Percentiles rank a stretch among this genome's conserved stretches.
Evolutionary conservation across 352 stramenopile genomes (phyloP).

Genomic region (Globisporangium paddicum): DNA sequence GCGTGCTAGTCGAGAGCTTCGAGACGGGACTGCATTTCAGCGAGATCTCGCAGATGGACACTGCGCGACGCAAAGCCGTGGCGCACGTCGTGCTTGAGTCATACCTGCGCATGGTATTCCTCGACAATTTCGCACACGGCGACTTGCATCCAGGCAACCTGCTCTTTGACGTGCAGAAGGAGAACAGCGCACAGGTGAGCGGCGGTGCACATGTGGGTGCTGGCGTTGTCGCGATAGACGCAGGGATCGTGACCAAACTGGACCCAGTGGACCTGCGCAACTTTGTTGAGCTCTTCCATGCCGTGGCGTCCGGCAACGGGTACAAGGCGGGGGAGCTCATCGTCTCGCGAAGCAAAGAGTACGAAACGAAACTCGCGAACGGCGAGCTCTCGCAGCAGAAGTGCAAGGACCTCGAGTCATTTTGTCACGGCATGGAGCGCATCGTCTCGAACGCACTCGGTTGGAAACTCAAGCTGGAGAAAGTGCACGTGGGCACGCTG

Average conservation of each 20-base stretch:
- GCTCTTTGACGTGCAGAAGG: slow-evolving; percentile 49
- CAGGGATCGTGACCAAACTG: slow-evolving; percentile 81
- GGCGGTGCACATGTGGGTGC: slow-evolving; percentile 9
- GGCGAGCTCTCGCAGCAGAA: slow-evolving; percentile 36
- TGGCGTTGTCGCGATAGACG: slow-evolving; percentile 75
- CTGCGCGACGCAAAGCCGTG: slow-evolving; percentile 50
- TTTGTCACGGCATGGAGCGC: slow-evolving; percentile 63
- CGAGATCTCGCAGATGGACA: slow-evolving; percentile 50
- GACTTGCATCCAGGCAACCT: slow-evolving; percentile 93
- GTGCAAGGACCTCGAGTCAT: slow-evolving; percentile 68
- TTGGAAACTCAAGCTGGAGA: slow-evolving; percentile 58
- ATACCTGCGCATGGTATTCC: slow-evolving; percentile 94
- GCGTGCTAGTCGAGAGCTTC: slow-evolving; percentile 91
- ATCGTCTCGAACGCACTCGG: slow-evolving; percentile 66
- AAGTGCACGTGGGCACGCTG: slow-evolving; percentile 73
- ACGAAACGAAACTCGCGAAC: slow-evolving; percentile 15
- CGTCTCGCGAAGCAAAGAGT: slow-evolving; percentile 54
- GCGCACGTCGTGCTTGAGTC: slow-evolving; percentile 79
- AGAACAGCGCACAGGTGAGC: neutral
- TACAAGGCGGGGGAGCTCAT: slow-evolving; percentile 78
- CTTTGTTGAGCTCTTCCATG: slow-evolving; percentile 85
- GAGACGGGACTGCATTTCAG: slow-evolving; percentile 76
- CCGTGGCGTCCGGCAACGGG: slow-evolving; percentile 76
- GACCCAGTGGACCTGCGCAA: slow-evolving; percentile 71
- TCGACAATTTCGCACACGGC: slow-evolving; percentile 94